Evolutionary conservation across 2,329 filamentous ascomycete species (phyloP), one percentile per base, ranked within the genome.

Genomic region (Leptographium wingfieldii): DNA sequence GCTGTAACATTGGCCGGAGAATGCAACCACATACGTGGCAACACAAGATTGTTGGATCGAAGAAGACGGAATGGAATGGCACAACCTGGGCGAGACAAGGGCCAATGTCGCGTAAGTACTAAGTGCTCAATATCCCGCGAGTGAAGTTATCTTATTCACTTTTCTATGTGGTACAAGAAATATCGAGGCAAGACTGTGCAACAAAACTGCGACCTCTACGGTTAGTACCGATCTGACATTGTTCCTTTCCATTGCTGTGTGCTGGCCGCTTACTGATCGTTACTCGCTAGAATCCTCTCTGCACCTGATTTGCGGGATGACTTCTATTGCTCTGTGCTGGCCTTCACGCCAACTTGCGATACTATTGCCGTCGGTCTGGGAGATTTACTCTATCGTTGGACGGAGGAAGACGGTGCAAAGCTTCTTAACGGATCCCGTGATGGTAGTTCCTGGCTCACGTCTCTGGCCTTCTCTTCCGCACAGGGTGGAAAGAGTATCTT

Each of bases 321-420:
- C 71, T 99, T 92, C 70, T 99, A 99, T 70, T 96, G 91, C 73
- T 94, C 92, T 0, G 80, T 92, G 2, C 78, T 99, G 59, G 90
- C 94, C 11, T 97, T 96, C 71, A 95, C 87, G 0, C 72, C 80
- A 49, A 87, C 82, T 9, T 81, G 84, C 57, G 82, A 87, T 58
- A 88, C 86, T 16, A 79, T 99, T 19, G 92, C 90, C 22, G 89
- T 97, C 22, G 92, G 90, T 0, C 78, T 97, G 16, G 86, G 86
- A 0, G 84, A 86, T 59, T 78, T 85, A 43, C 81, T 99, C 5
- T 96, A 95, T 70, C 82, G 89, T 5, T 99, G 92, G 94, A 92
- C 90, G 0, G 92, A 97, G 69, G 72, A 76, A 40, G 75, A 77
- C 35, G 87, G 87, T 3, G 87, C 90, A 25, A 78, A 80, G 46